phyloP scores from a whole-genome alignment of 768 basidiomycete genomes.

The Lactifluus hygrophoroides region DNA sequence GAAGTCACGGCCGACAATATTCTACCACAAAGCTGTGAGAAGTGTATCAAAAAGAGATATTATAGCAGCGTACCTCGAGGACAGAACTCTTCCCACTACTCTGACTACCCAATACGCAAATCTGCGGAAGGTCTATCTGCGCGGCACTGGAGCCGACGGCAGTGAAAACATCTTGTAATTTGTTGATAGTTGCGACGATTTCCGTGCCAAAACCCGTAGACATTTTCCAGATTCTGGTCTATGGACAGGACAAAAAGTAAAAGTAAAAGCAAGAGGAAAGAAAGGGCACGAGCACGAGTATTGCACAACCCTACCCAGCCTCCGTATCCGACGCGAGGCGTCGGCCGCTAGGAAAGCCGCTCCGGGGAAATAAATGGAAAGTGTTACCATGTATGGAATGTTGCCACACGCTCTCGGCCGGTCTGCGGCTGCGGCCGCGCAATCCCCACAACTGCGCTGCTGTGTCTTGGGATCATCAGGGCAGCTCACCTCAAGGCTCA shows the following conservation, averaged over 20 bases:
- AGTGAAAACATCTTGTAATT: constrained; percentile 84
- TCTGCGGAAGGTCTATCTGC: constrained; percentile 85
- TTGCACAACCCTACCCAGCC: too few species aligned
- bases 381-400: neutral
- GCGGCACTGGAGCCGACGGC: constrained; percentile 72
- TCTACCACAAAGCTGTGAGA: constrained; percentile 42
- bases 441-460: too few species aligned
- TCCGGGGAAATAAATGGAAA: neutral
- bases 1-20: constrained; percentile 98
- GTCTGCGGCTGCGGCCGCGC: neutral
- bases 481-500: too few species aligned
- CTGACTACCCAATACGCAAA: constrained; percentile 85
- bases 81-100: constrained; percentile 93
- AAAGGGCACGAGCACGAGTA: neutral
- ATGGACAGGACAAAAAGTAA: constrained; percentile 7
- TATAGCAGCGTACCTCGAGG: constrained; percentile 54
- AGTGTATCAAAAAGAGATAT: neutral
- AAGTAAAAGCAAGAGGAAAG: constrained; percentile 1
- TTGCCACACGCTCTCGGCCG: neutral
- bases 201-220: constrained; percentile 68
- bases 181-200: constrained; percentile 77
- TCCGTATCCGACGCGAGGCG: too few species aligned
- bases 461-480: too few species aligned
- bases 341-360: too few species aligned
- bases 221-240: constrained; percentile 23